These are phyloP conservation scores for Conticribra weissflogii DNA, from an alignment of 108 stramenopile genomes.

Conservation along the genomic window DNA sequence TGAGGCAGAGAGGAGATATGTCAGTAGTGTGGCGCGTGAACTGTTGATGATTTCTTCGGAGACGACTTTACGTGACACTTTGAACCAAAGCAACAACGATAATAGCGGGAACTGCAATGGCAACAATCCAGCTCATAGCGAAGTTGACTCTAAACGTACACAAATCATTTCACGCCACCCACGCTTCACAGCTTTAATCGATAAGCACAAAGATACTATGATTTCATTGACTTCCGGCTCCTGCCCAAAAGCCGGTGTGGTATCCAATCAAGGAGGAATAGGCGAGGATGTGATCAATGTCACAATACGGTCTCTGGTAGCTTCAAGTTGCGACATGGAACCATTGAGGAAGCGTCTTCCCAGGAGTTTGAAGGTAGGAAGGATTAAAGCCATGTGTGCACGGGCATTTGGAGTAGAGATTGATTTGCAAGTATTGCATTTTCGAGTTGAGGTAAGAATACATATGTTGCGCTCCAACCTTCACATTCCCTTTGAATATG, in stretches of 20 bases:
- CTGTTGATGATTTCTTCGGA: conserved; percentile 48
- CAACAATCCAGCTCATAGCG: not conserved
- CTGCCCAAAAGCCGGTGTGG: conserved; percentile 2
- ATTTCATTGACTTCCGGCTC: conserved; percentile 25
- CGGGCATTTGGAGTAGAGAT: conserved; percentile 77
- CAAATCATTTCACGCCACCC: conserved; percentile 62
- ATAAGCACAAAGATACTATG: conserved; percentile 66
- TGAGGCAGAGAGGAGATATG: conserved; percentile 86
- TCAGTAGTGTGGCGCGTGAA: conserved; percentile 66
- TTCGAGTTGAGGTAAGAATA: conserved; percentile 59
- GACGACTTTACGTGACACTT: conserved; percentile 6
- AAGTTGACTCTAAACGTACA: conserved; percentile 16
- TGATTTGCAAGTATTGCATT: conserved; percentile 79
- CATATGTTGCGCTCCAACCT: too few relatives aligned
- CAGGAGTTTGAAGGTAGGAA: conserved; percentile 67
- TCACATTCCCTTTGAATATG: too few relatives aligned
- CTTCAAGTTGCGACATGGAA: conserved; percentile 73
- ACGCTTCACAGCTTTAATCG: conserved; percentile 49
- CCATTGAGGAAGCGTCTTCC: conserved; percentile 79
- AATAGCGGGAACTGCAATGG: not conserved
- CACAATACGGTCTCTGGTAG: conserved; percentile 73
- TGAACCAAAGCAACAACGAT: not conserved
- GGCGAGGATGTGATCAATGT: conserved; percentile 70
- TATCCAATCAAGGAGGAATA: conserved; percentile 32
- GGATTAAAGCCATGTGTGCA: conserved; percentile 80